phyloP scores from a whole-genome alignment of 345 rosid species.

The Abelmoschus esculentus region DNA sequence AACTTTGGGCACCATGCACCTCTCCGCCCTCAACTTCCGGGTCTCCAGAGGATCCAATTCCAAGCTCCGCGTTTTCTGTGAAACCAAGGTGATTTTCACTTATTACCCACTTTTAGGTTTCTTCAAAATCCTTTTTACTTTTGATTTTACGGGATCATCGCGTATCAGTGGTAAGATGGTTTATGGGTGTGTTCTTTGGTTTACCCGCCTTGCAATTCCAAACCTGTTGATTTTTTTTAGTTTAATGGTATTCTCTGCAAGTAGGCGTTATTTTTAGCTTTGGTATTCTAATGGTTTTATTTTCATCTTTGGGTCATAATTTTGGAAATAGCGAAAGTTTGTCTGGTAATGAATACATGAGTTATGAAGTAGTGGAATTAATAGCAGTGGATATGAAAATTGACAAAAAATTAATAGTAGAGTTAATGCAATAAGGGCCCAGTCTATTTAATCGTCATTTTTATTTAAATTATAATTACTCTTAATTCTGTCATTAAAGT shows the following conservation, averaged over 20 bases:
- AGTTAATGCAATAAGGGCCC: not conserved
- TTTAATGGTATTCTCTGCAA: not conserved
- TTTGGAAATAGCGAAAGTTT: not conserved
- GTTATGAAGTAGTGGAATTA: not conserved
- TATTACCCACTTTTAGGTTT: not conserved
- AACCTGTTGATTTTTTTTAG: too few relatives aligned
- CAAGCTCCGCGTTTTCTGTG: conserved; percentile 27
- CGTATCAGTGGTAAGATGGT: too few relatives aligned
- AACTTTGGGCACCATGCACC: not conserved
- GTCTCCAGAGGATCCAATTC: conserved; percentile 14
- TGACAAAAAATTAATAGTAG: too few relatives aligned
- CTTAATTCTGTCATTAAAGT: too few relatives aligned
- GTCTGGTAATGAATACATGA: not conserved
- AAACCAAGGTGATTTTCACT: conserved; percentile 26
- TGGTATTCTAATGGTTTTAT: not conserved
- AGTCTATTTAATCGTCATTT: not conserved
- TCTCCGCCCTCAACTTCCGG: not conserved
- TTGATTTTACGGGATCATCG: not conserved
- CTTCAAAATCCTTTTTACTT: not conserved
- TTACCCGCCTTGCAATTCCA: too few relatives aligned
- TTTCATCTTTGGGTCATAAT: too few relatives aligned
- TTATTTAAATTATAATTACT: too few relatives aligned
- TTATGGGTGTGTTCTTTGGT: too few relatives aligned
- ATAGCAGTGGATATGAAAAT: not conserved
- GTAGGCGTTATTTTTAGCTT: not conserved